Evolutionary conservation across 805 yeast genomes (phyloP), one percentile per base, ranked within the genome.

Genomic region (Saccharomycopsis synnaedendra): DNA sequence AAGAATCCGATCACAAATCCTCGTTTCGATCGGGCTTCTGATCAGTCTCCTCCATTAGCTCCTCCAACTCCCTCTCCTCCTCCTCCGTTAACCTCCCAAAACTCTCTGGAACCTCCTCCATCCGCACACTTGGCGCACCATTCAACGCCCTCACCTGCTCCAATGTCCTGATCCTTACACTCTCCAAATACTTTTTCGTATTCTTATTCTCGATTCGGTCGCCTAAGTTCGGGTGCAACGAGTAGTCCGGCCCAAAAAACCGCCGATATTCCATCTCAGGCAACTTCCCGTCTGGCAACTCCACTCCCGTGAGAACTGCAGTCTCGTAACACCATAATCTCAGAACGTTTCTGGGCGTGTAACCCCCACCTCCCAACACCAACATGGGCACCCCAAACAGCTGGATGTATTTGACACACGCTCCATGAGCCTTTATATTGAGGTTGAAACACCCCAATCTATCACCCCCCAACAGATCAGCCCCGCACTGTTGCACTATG

Each of bases 301-400:
- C 70, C 5, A 66, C 82, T 58, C 84, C 85, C 47, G 80, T 84
- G 56, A 85, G 66, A 30, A 85, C 70, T 37, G 89, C 80, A 1
- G 97, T 90, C 64, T 90, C 98, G 63, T 83, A 88, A 57, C 96
- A 83, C 98, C 98, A 90, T 33, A 94, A 74, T 56, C 97, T 72
- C 38, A 94, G 82, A 9, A 90, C 98, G 60, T 90, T 90, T 58
- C 97, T 74, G 61, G 95, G 95, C 2, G 98, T 93, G 64, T 90
- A 90, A 19, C 98, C 98, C 51, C 98, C 98, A 45, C 98, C 98
- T 28, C 98, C 98, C 8, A 90, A 68, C 4, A 89, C 95, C 55
- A 90, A 68, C 75, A 87, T 77, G 6, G 97, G 97, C 36, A 89
- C 66, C 10, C 94, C 94, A 65, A 89, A 89, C 39, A 88, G 78